phyloP scores from a whole-genome alignment of 768 basidiomycete genomes.

The Exidia glandulosa region DNA sequence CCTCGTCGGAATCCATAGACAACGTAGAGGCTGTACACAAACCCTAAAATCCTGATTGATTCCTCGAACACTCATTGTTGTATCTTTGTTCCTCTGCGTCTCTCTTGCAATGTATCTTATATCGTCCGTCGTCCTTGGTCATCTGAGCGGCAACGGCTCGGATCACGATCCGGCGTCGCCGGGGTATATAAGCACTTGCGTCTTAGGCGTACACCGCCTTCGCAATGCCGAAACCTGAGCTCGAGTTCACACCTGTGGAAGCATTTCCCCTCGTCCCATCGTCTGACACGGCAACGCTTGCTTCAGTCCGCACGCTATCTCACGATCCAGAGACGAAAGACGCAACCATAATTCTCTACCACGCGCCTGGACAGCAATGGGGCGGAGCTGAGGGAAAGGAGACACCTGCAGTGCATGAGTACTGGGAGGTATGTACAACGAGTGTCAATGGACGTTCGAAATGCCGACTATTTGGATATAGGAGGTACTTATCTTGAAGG shows the following conservation, averaged over 20 bases:
- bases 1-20: no score
- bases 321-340: constrained; percentile 1
- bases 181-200: no score
- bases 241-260: neutral
- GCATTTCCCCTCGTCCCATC: neutral
- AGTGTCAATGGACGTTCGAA: no score
- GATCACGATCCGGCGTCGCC: no score
- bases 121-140: no score
- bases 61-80: no score
- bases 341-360: neutral
- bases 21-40: no score
- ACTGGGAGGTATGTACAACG: neutral
- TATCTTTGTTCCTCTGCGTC: no score
- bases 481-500: neutral
- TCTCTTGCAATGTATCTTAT: no score
- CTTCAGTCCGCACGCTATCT: neutral
- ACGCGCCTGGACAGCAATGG: neutral
- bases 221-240: neutral
- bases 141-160: no score
- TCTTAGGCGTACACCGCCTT: no score
- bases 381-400: neutral
- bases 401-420: neutral
- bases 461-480: neutral
- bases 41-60: no score
- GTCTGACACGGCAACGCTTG: neutral